These are phyloP conservation scores for Colletotrichum higginsianum DNA, from an alignment of 2,329 filamentous ascomycete genomes.

Conservation along the genomic window DNA sequence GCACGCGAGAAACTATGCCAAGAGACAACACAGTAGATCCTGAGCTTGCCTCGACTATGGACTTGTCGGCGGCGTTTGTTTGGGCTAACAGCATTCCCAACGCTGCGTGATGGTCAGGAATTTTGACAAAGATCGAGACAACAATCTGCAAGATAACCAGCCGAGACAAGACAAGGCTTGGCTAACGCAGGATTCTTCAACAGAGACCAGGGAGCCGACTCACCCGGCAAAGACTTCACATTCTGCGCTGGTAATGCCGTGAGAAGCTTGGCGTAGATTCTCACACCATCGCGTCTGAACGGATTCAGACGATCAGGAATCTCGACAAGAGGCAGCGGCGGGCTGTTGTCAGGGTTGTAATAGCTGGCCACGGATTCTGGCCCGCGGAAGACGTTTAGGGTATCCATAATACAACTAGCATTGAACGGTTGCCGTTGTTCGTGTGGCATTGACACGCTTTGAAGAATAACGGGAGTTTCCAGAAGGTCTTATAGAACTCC, in stretches of 20 bases:
- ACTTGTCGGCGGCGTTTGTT: constrained; percentile 4
- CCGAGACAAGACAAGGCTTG: not conserved
- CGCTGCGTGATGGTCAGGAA: too few species aligned
- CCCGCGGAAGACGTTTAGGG: constrained; percentile 69
- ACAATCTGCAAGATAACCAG: too few species aligned
- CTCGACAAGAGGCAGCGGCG: constrained; percentile 72
- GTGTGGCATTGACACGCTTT: too few species aligned
- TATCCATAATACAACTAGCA: not conserved
- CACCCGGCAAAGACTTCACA: constrained; percentile 73
- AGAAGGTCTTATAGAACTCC: not conserved
- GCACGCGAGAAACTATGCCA: constrained; percentile 52
- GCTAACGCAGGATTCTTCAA: not conserved
- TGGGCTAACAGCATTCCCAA: too few species aligned
- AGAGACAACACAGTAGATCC: constrained; percentile 34
- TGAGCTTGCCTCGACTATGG: constrained; percentile 36
- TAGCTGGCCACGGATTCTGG: constrained; percentile 69
- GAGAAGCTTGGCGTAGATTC: constrained; percentile 77
- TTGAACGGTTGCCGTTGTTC: not conserved
- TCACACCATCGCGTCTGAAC: constrained; percentile 68
- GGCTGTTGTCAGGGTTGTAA: constrained; percentile 70
- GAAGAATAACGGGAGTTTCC: not conserved
- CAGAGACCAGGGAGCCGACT: constrained; percentile 13
- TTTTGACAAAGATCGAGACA: too few species aligned
- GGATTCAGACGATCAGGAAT: constrained; percentile 71
- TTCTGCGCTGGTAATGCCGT: constrained; percentile 74